These are phyloP conservation scores for Isatis tinctoria DNA, from an alignment of 345 rosid species.

Conservation along the genomic window DNA sequence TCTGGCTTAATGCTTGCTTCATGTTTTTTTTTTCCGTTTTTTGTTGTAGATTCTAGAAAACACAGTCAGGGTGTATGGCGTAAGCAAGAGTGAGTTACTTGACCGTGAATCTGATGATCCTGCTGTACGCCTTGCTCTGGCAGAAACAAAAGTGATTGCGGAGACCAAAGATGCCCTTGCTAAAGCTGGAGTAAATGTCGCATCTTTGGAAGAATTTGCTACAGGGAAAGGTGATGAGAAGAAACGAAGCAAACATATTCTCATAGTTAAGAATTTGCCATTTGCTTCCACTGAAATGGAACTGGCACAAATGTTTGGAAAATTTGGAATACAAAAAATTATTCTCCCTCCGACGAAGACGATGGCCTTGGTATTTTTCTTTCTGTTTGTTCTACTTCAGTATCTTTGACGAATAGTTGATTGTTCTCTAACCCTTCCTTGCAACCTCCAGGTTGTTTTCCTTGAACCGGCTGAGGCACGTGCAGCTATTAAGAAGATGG, in stretches of 20 bases:
- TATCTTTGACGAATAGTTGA: background rate
- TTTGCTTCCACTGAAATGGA: slow-evolving; percentile 85
- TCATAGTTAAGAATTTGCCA: slow-evolving; percentile 89
- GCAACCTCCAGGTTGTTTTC: slow-evolving; percentile 64
- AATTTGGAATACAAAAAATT: slow-evolving; percentile 81
- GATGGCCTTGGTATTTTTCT: slow-evolving; percentile 69
- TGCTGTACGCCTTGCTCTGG: slow-evolving; percentile 94
- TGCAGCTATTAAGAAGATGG: slow-evolving; percentile 80
- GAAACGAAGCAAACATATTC: slow-evolving; percentile 77
- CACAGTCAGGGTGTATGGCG: slow-evolving; percentile 76
- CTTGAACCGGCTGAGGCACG: slow-evolving; percentile 89
- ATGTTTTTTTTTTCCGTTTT: background rate
- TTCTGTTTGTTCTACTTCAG: background rate
- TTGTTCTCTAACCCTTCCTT: slow-evolving; percentile 1
- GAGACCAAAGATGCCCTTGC: slow-evolving; percentile 83
- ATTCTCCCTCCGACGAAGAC: slow-evolving; percentile 88
- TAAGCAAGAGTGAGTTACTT: slow-evolving; percentile 88
- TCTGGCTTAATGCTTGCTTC: background rate
- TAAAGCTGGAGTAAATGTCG: slow-evolving; percentile 76
- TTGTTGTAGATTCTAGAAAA: slow-evolving; percentile 69
- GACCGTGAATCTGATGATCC: slow-evolving; percentile 89
- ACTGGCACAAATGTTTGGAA: slow-evolving; percentile 75
- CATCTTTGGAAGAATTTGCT: slow-evolving; percentile 66
- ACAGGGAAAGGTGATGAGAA: slow-evolving; percentile 49
- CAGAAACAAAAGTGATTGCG: slow-evolving; percentile 90